Evolutionary conservation across 2,329 filamentous ascomycete genomes (phyloP).

Genomic region (Canariomyces notabilis): DNA sequence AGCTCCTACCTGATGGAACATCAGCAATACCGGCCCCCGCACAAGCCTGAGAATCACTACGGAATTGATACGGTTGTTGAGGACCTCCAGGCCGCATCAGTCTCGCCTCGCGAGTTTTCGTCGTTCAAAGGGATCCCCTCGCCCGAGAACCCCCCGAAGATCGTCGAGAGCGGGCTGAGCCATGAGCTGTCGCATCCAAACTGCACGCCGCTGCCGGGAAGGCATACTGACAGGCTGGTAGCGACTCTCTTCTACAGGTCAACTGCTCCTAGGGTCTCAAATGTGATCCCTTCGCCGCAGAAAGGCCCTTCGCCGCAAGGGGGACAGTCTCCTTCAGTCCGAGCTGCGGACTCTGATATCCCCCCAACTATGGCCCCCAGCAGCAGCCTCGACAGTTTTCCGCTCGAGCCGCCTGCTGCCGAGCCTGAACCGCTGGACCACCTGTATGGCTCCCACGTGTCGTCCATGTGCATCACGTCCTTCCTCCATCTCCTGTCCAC

Average conservation of each 20-base stretch:
- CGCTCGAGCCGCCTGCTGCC: constrained; percentile 53
- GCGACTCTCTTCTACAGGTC: constrained; percentile 62
- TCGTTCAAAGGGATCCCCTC: constrained; percentile 58
- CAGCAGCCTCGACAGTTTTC: constrained; percentile 52
- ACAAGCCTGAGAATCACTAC: constrained; percentile 50
- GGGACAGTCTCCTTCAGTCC: constrained; percentile 27
- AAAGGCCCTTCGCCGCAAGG: constrained; percentile 28
- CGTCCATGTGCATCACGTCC: constrained; percentile 59
- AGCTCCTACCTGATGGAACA: constrained; percentile 59
- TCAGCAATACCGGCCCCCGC: constrained; percentile 57
- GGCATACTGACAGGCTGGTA: constrained; percentile 47
- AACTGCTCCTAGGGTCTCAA: constrained; percentile 29
- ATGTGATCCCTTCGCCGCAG: constrained; percentile 33
- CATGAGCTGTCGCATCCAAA: constrained; percentile 60
- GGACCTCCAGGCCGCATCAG: constrained; percentile 39
- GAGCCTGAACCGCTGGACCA: constrained; percentile 58
- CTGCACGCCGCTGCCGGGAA: constrained; percentile 50
- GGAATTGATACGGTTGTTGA: constrained; percentile 63
- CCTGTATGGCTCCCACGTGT: constrained; percentile 61
- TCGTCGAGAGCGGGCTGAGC: constrained; percentile 58
- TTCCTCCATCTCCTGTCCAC: constrained; percentile 62
- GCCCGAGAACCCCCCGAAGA: constrained; percentile 52
- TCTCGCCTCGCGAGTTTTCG: constrained; percentile 37
- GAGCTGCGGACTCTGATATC: constrained; percentile 36
- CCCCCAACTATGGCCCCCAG: constrained; percentile 56